phyloP scores from a whole-genome alignment of 108 stramenopile genomes.

The Skeletonema tropicum region DNA sequence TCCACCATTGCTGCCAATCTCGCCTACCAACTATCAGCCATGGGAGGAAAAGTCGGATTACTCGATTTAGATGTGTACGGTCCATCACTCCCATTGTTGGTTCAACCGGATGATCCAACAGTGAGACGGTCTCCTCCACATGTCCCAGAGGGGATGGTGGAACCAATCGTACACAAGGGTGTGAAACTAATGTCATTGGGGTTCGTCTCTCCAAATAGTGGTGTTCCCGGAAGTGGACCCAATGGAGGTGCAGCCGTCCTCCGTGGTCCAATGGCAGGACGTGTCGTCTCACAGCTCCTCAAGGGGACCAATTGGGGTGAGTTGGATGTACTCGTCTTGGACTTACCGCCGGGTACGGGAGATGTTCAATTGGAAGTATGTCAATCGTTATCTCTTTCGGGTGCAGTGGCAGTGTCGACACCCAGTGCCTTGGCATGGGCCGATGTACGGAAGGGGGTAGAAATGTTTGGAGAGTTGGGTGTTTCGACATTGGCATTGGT shows the following conservation, averaged over 20 bases:
- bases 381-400: slow-evolving; percentile 92
- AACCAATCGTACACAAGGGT: slow-evolving; percentile 83
- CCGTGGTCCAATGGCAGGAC: slow-evolving; percentile 90
- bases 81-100: slow-evolving; percentile 88
- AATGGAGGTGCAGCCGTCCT: slow-evolving; percentile 78
- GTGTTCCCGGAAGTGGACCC: slow-evolving; percentile 88
- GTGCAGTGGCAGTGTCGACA: slow-evolving; percentile 98
- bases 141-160: slow-evolving; percentile 65
- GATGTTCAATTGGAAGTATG: slow-evolving; percentile 97
- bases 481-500: slow-evolving; percentile 95
- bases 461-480: slow-evolving; percentile 93
- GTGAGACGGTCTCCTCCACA: slow-evolving; percentile 67
- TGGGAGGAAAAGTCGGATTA: slow-evolving; percentile 92
- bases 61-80: slow-evolving; percentile 98
- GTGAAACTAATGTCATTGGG: slow-evolving; percentile 90
- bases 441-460: slow-evolving; percentile 96
- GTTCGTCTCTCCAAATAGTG: slow-evolving; percentile 83
- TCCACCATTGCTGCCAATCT: slow-evolving; percentile 96
- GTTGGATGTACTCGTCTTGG: slow-evolving; percentile 95
- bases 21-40: slow-evolving; percentile 91
- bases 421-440: slow-evolving; percentile 92
- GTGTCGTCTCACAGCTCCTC: slow-evolving; percentile 93
- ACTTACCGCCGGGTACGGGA: slow-evolving; percentile 99
- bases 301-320: slow-evolving; percentile 98
- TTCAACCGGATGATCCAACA: slow-evolving; percentile 76